phyloP scores from a whole-genome alignment of 306 rosid genomes.

The Amphicarpaea edgeworthii region DNA sequence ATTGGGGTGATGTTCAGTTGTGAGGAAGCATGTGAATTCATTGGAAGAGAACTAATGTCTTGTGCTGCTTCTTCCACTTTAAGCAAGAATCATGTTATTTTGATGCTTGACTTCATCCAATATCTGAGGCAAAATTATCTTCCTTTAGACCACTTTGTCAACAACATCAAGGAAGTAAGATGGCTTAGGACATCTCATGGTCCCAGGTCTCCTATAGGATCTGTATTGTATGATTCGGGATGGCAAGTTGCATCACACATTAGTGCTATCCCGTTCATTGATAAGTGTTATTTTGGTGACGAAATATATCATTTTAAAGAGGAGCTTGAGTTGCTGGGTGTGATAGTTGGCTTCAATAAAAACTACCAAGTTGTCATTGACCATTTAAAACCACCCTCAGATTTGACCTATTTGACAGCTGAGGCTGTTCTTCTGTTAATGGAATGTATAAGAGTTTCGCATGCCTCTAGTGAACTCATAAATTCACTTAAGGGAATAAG shows the following conservation, averaged over 20 bases:
- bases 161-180: conserved; percentile 47
- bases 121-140: conserved; percentile 46
- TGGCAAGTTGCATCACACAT: conserved; percentile 67
- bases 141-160: conserved; percentile 50
- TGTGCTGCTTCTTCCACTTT: conserved; percentile 54
- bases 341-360: too few relatives aligned
- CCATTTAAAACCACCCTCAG: conserved; percentile 56
- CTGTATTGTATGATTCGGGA: conserved; percentile 58
- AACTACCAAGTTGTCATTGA: conserved; percentile 53
- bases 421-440: conserved; percentile 54
- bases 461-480: conserved; percentile 34
- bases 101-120: conserved; percentile 61
- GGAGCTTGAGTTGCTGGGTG: conserved; percentile 75
- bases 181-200: conserved; percentile 71
- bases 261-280: conserved; percentile 71
- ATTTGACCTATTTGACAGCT: conserved; percentile 43
- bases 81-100: conserved; percentile 48
- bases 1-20: conserved; percentile 75
- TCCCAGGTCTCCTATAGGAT: conserved; percentile 62
- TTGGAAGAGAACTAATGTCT: conserved; percentile 67
- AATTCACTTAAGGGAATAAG: conserved; percentile 33
- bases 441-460: conserved; percentile 36
- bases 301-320: conserved; percentile 52
- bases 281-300: conserved; percentile 54
- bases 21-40: too few relatives aligned